These are phyloP conservation scores for Mycena sanguinolenta DNA, from an alignment of 768 basidiomycete genomes.

Conservation along the genomic window DNA sequence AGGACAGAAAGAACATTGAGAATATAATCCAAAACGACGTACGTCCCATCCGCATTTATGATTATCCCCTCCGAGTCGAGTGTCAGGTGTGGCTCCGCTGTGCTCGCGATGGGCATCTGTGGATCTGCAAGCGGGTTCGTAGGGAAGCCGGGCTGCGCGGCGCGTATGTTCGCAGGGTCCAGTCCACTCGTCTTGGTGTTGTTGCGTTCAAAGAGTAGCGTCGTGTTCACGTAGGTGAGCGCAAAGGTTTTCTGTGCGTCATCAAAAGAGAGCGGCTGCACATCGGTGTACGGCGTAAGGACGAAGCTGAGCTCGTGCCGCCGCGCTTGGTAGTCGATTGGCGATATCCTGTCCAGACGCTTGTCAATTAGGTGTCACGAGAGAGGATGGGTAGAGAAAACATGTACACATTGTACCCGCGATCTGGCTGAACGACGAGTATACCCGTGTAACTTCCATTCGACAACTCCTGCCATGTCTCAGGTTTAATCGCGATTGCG, in stretches of 20 bases:
- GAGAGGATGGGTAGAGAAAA: background rate
- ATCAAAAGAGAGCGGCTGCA: slow-evolving; percentile 59
- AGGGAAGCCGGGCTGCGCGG: slow-evolving; percentile 47
- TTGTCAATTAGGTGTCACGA: too few species aligned
- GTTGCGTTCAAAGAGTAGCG: slow-evolving; percentile 62
- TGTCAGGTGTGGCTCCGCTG: slow-evolving; percentile 58
- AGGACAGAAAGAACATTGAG: too few species aligned
- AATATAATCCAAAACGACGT: too few species aligned
- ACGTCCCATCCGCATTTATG: slow-evolving; percentile 71
- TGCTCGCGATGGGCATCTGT: slow-evolving; percentile 60
- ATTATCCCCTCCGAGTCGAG: slow-evolving; percentile 74
- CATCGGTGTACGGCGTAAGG: slow-evolving; percentile 67
- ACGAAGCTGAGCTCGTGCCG: slow-evolving; percentile 71
- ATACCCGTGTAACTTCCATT: slow-evolving; percentile 63
- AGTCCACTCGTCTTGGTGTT: slow-evolving; percentile 66
- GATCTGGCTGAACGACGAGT: slow-evolving; percentile 67
- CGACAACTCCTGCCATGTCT: slow-evolving; percentile 53
- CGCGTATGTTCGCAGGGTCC: slow-evolving; percentile 61
- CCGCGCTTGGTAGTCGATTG: slow-evolving; percentile 73
- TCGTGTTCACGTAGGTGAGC: slow-evolving; percentile 63
- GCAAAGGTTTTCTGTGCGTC: slow-evolving; percentile 65
- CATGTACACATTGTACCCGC: slow-evolving; percentile 70
- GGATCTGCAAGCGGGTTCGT: slow-evolving; percentile 53
- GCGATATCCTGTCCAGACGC: slow-evolving; percentile 55
- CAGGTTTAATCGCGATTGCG: slow-evolving; percentile 68